Evolutionary conservation across 495 filamentous ascomycete species (phyloP).

Genomic region (Talaromyces nanjingensis): DNA sequence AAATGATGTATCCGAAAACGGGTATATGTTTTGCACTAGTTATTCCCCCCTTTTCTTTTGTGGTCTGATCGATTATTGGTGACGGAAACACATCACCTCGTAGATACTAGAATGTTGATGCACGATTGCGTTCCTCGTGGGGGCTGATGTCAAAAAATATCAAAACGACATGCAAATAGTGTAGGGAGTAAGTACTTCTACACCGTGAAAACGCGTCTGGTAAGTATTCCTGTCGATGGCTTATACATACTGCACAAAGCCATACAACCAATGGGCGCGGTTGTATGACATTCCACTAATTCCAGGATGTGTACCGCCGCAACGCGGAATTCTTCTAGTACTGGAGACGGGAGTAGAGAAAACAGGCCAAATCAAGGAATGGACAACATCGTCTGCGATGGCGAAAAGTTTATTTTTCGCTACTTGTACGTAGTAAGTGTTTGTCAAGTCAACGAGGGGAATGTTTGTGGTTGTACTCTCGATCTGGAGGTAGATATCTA

Average conservation of each 20-base stretch:
- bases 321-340: neutral
- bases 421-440: neutral
- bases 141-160: neutral
- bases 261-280: neutral
- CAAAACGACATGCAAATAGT: neutral
- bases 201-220: neutral
- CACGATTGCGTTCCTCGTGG: conserved; percentile 5
- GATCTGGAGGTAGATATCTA: neutral
- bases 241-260: neutral
- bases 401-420: neutral
- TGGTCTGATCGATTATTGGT: neutral
- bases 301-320: neutral
- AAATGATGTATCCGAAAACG: neutral
- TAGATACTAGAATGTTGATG: neutral
- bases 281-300: neutral
- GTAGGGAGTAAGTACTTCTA: neutral
- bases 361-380: neutral
- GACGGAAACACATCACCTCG: neutral
- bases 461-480: neutral
- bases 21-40: neutral
- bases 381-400: neutral
- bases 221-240: neutral
- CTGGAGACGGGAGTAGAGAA: too few relatives aligned
- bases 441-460: neutral
- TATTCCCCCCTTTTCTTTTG: neutral